Conservation (phyloP, 352 stramenopile genomes). For the Phytophthora foliorum region DNA sequence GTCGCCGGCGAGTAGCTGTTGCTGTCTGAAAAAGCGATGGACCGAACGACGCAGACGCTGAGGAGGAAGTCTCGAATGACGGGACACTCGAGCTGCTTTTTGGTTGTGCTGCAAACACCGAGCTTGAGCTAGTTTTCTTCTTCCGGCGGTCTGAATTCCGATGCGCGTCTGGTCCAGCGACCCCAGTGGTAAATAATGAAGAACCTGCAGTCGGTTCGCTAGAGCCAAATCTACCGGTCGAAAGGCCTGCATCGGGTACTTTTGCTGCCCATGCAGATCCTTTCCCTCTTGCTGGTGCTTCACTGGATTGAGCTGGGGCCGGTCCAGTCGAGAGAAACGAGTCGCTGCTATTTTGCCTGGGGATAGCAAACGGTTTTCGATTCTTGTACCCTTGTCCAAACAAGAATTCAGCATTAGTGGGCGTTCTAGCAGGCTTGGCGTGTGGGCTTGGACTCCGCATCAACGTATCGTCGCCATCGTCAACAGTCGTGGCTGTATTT, state of each 20-base stretch:
- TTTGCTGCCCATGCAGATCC: conserved; percentile 8
- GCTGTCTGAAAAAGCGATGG: conserved; percentile 16
- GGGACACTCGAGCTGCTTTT: conserved; percentile 1
- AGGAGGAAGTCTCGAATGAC: conserved; percentile 4
- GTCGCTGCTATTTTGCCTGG: conserved; percentile 17
- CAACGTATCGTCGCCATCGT: conserved; percentile 11
- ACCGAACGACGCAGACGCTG: conserved; percentile 5
- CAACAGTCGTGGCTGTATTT: conserved; percentile 1
- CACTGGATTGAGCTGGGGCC: background rate
- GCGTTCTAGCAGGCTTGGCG: background rate
- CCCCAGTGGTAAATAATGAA: conserved; percentile 30
- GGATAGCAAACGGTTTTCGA: conserved; percentile 27
- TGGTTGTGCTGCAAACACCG: conserved; percentile 10
- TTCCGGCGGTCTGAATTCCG: conserved; percentile 29
- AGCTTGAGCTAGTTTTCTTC: conserved; percentile 12
- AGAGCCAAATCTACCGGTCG: background rate
- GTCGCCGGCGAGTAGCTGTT: conserved; percentile 1
- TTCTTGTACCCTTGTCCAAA: conserved; percentile 47
- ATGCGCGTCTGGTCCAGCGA: conserved; percentile 16
- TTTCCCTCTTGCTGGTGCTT: background rate
- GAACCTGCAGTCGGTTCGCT: conserved; percentile 8
- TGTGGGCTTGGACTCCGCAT: conserved; percentile 30
- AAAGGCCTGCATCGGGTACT: background rate
- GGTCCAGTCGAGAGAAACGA: conserved; percentile 9
- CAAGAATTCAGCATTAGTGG: conserved; percentile 26